Conservation (phyloP, 306 rosid species). For the Sechiopsis laciniata region DNA sequence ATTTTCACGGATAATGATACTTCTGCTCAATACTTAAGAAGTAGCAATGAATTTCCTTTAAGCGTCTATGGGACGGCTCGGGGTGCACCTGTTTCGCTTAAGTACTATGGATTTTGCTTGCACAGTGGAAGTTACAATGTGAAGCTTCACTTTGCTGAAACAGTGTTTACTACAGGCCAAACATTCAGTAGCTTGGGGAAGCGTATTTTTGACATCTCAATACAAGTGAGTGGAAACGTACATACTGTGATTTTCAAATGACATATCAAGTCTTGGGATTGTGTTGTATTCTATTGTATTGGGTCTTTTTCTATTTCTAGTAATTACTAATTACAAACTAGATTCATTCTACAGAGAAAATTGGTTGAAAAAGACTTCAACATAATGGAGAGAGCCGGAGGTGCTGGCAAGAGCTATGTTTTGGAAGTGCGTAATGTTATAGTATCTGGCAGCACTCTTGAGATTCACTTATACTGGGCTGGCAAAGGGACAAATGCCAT, state of each 20-base stretch:
- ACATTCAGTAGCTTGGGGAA: conserved; percentile 36
- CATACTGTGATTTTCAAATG: not conserved
- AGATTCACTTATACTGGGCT: conserved; percentile 62
- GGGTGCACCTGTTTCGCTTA: conserved; percentile 53
- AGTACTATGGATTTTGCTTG: conserved; percentile 68
- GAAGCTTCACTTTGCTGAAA: conserved; percentile 67
- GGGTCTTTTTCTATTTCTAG: not conserved
- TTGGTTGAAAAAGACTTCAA: conserved; percentile 44
- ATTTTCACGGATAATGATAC: not conserved
- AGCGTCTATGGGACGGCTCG: conserved; percentile 42
- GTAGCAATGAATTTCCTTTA: conserved; percentile 17
- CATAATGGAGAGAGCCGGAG: conserved; percentile 48
- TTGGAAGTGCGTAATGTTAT: conserved; percentile 32
- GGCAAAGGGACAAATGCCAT: conserved; percentile 69
- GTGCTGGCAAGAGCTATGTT: conserved; percentile 39
- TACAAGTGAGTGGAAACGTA: conserved; percentile 53
- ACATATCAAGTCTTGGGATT: not conserved
- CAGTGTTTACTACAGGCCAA: conserved; percentile 39
- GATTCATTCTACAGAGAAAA: conserved; percentile 35
- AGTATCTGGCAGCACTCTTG: conserved; percentile 47
- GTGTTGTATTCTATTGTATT: not conserved
- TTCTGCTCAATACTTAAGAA: not conserved
- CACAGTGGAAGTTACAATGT: conserved; percentile 55
- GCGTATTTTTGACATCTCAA: conserved; percentile 63
- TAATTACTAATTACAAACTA: not conserved